Percentiles rank a stretch among this genome's conserved stretches.
phyloP scores from a whole-genome alignment of 768 basidiomycete genomes.

The Tylopilus sp. region DNA sequence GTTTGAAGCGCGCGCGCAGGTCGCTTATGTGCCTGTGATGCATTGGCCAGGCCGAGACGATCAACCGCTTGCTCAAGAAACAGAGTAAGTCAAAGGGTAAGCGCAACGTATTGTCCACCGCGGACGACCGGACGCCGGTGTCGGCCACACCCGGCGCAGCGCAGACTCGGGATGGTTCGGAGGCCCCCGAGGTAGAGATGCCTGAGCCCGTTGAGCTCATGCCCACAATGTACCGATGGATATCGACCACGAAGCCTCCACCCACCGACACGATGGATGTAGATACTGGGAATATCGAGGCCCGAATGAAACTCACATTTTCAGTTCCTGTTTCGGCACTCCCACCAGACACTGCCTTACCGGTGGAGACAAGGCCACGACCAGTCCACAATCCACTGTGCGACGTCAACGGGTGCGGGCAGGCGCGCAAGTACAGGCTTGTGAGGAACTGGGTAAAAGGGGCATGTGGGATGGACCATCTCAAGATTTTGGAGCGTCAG shows the following conservation, averaged over 20 bases:
- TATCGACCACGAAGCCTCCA: slow-evolving; percentile 48
- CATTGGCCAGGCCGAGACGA: slow-evolving; percentile 67
- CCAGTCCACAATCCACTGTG: slow-evolving; percentile 34
- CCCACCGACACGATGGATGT: slow-evolving; percentile 5
- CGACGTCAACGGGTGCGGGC: slow-evolving; percentile 55
- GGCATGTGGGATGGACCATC: slow-evolving; percentile 62
- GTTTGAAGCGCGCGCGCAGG: too few relatives aligned
- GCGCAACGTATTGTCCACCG: slow-evolving; percentile 47
- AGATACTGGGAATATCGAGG: slow-evolving; percentile 1
- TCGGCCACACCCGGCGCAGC: slow-evolving; percentile 28
- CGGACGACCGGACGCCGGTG: slow-evolving; percentile 41
- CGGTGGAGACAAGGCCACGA: slow-evolving; percentile 12
- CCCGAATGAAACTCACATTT: slow-evolving; percentile 46
- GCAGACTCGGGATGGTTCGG: slow-evolving; percentile 29
- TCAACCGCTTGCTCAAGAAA: slow-evolving; percentile 85
- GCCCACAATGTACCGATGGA: slow-evolving; percentile 70
- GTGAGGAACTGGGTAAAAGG: slow-evolving; percentile 59
- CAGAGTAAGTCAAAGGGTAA: slow-evolving; percentile 67
- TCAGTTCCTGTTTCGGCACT: slow-evolving; percentile 46
- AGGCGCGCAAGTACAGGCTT: slow-evolving; percentile 58
- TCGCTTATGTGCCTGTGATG: neutral
- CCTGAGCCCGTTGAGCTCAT: slow-evolving; percentile 36
- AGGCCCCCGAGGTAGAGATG: slow-evolving; percentile 38
- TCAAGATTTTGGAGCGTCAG: slow-evolving; percentile 49
- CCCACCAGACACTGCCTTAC: neutral